Evolutionary conservation across 2,329 filamentous ascomycete genomes (phyloP), one percentile per base, ranked within the genome.

Genomic region (Tolypocladium tundrense): DNA sequence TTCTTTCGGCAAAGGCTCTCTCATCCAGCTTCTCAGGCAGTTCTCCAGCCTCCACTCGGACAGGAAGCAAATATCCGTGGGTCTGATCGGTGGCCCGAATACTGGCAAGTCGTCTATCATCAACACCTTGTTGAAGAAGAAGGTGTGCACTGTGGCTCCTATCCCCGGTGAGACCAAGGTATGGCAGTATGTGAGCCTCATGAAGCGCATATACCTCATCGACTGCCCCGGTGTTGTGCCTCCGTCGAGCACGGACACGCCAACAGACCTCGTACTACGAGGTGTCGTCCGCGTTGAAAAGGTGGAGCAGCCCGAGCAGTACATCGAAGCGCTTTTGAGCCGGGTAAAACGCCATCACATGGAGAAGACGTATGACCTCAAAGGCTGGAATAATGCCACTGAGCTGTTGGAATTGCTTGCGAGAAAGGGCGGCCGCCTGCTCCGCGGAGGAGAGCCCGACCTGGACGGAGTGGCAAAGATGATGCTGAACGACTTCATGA

Each of bases 91-190:
- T 54, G 72, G 71, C 63, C 94, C 94, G 4, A 99, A 97, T 67
- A 92, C 90, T 0, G 94, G 94, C 66, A 99, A 99, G 73, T 96
- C 90, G 3, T 94, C 90, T 50, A 94, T 99, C 64, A 97, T 99
- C 76, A 99, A 99, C 75, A 96, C 93, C 0, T 77, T 99, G 3
- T 84, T 91, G 52, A 93, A 91, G 72, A 97, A 97, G 79, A 92
- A 94, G 71, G 92, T 97, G 45, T 92, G 92, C 76, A 94, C 82
- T 19, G 91, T 96, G 4, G 94, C 94, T 8, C 94, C 93, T 7
- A 96, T 97, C 61, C 93, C 94, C 8, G 94, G 92, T 16, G 92
- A 97, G 77, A 97, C 93, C 40, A 97, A 97, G 75, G 89, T 97
- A 37, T 97, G 94, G 93, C 93, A 97, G 71, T 97, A 97, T 69